Percentiles rank a stretch among this genome's conserved stretches.
phyloP scores from a whole-genome alignment of 176 grass and related monocot species.

The Hordeum vulgare region MorexV3_pseudomolecules_assembly NC_058520.1:104441030-104441529 shows the following conservation, averaged over 20 bases:
- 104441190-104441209: neutral
- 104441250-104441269: neutral
- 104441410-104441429: neutral
- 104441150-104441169: neutral
- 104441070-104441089: neutral
- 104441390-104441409: slow-evolving; percentile 11
- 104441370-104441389: slow-evolving; percentile 8
- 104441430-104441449: neutral
- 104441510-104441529: neutral
- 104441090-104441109: neutral
- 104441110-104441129: neutral
- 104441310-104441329: neutral
- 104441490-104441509: neutral
- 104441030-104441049: no score
- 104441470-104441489: neutral
- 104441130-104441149: neutral
- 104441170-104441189: neutral
- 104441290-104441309: neutral
- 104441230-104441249: neutral
- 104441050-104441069: neutral
- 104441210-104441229: neutral
- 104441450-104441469: neutral
- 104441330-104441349: neutral
- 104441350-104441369: neutral
- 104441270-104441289: neutral